Evolutionary conservation across 2,329 filamentous ascomycete genomes (phyloP), one percentile per base, ranked within the genome.

Genomic region (Alternaria triticimaculans): DNA sequence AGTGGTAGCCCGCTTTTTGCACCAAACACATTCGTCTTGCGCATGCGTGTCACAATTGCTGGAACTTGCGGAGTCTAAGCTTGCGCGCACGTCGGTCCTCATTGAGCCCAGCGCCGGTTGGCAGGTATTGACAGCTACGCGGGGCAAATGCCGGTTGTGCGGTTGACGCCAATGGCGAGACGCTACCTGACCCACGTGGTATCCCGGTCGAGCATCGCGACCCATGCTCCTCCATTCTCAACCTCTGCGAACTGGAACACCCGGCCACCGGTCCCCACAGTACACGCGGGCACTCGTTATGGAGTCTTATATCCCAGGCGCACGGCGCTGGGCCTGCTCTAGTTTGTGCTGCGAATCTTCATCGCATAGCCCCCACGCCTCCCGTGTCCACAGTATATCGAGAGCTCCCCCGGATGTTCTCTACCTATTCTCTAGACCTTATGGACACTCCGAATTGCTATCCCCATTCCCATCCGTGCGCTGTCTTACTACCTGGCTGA

Each of bases 151-250:
- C 30, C 59, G 55, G 41, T 23, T 50, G 54, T 41, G 58, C 57
- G 46, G 48, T 51, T 43, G 45, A 68, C 67, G 70, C 72, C 72
- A 75, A 75, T 75, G 41, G 60, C 53, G 51, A 48, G 55, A 62
- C 66, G 64, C 64, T 68, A 62, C 54, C 21, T 49, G 58, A 63
- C 64, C 71, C 72, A 74, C 73, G 71, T 76, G 72, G 30, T 43
- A 59, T 68, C 55, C 59, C 45, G 60, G 63, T 62, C 57, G 50
- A 70, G 54, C 57, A 48, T 60, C 55, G n/a, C 25, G 43, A 43
- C 58, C 60, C 60, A 55, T 58, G 30, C 37, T 61, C 60, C 37
- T 64, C 58, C 23, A 43, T 60, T 48, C 33, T 62, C 65, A 67
- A 51, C 63, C 65, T 68, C 55, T 63, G 57, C 60, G 20, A 62